Evolutionary conservation across 2,329 filamentous ascomycete species (phyloP).

Genomic region (Akanthomyces muscarius): DNA sequence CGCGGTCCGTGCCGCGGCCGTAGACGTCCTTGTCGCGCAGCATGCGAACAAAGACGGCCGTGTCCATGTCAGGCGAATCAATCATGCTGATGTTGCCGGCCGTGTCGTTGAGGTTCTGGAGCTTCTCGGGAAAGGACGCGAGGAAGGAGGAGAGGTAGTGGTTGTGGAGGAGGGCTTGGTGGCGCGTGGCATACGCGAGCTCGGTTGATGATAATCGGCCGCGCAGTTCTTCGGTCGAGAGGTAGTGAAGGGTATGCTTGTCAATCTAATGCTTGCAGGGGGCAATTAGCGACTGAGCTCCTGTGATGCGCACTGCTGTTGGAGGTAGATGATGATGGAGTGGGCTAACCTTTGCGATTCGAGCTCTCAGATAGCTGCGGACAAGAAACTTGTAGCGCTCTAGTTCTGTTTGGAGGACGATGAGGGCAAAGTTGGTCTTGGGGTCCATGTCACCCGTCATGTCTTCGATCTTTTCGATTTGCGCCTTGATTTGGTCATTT

Average conservation of each 20-base stretch:
- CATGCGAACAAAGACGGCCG: constrained; percentile 78
- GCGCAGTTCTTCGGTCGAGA: constrained; percentile 52
- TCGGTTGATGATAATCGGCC: constrained; percentile 72
- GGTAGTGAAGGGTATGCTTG: constrained; percentile 69
- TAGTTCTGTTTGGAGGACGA: constrained; percentile 93
- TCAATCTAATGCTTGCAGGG: constrained; percentile 56
- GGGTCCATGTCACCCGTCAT: constrained; percentile 84
- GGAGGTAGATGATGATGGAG: too few species aligned
- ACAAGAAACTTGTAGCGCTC: constrained; percentile 92
- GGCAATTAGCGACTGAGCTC: neutral
- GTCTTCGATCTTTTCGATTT: constrained; percentile 69
- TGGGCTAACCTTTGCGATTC: constrained; percentile 72
- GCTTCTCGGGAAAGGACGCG: constrained; percentile 67
- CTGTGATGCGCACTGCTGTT: constrained; percentile 10
- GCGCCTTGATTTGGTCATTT: constrained; percentile 64
- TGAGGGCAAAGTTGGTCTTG: constrained; percentile 86
- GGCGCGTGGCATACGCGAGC: constrained; percentile 74
- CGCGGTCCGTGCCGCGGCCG: constrained; percentile 60
- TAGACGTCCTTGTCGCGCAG: constrained; percentile 57
- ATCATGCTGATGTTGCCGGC: constrained; percentile 90
- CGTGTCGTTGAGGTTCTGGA: constrained; percentile 87
- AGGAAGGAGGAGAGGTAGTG: constrained; percentile 88
- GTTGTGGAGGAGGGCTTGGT: constrained; percentile 77
- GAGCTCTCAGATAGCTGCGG: constrained; percentile 72
- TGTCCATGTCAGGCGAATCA: constrained; percentile 75